phyloP scores from a whole-genome alignment of 371 early-diverging fungal species.

The Mucor racemosus region DNA sequence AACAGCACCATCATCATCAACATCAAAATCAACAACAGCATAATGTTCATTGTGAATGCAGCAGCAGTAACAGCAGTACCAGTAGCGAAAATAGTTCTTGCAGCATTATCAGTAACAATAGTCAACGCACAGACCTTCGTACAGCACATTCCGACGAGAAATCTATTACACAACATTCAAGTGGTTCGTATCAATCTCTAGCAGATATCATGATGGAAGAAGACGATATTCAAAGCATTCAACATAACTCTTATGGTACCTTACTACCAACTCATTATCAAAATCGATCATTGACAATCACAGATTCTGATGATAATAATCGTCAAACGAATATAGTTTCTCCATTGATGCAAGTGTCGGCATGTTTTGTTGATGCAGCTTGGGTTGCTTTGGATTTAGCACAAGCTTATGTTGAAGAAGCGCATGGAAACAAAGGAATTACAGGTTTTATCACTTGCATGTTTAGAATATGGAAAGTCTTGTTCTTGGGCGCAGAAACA shows the following conservation, averaged over 20 bases:
- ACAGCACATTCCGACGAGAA: slow-evolving; percentile 13
- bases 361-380: slow-evolving; percentile 31
- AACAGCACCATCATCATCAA: not conserved
- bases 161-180: slow-evolving; percentile 16
- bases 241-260: slow-evolving; percentile 20
- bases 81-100: slow-evolving; percentile 16
- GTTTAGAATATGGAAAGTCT: slow-evolving; percentile 37
- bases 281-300: not conserved
- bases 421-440: slow-evolving; percentile 8
- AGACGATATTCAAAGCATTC: slow-evolving; percentile 6
- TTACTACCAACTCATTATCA: slow-evolving; percentile 9
- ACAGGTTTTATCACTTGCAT: slow-evolving; percentile 24
- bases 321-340: not conserved
- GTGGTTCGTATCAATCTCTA: slow-evolving; percentile 39
- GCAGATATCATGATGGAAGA: slow-evolving; percentile 37
- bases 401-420: slow-evolving; percentile 19
- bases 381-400: slow-evolving; percentile 35
- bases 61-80: slow-evolving; percentile 13
- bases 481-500: slow-evolving; percentile 43
- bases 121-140: slow-evolving; percentile 9
- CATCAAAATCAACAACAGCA: not conserved
- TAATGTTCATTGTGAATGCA: not conserved
- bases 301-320: not conserved
- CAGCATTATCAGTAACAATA: slow-evolving; percentile 5
- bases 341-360: slow-evolving; percentile 23